These are phyloP conservation scores for Clavulina sp. DNA, from an alignment of 768 basidiomycete genomes.

Conservation along the genomic window DNA sequence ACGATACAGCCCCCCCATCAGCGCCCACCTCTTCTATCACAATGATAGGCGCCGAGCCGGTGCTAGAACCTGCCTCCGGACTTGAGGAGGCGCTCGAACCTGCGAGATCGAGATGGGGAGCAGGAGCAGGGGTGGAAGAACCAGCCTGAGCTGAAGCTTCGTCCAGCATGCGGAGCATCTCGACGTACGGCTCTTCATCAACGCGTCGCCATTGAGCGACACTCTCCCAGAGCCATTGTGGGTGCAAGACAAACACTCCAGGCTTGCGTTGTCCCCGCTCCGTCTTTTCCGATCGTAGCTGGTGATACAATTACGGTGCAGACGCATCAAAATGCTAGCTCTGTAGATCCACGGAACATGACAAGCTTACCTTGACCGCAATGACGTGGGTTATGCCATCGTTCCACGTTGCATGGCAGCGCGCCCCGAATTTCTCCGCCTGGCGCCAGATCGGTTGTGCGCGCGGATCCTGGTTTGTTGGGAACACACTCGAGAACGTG, in stretches of 20 bases:
- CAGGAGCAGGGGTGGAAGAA: background rate
- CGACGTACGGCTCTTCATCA: constrained; percentile 59
- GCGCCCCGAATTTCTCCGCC: constrained; percentile 79
- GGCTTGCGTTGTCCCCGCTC: constrained; percentile 62
- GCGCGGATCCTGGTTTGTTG: constrained; percentile 68
- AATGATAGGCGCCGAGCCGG: background rate
- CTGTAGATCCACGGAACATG: background rate
- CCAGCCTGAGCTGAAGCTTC: background rate
- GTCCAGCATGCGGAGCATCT: constrained; percentile 6
- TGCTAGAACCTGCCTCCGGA: background rate
- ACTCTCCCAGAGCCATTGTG: constrained; percentile 79
- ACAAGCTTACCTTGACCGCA: constrained; percentile 51
- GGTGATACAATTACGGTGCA: too few relatives aligned
- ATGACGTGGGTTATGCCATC: constrained; percentile 79
- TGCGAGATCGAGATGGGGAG: background rate
- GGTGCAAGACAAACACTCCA: constrained; percentile 69
- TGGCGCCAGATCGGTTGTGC: constrained; percentile 65
- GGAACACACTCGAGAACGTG: constrained; percentile 89
- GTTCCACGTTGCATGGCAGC: constrained; percentile 41
- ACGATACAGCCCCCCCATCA: constrained; percentile 37
- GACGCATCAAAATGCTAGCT: background rate
- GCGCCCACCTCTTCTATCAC: constrained; percentile 33
- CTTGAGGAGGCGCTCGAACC: background rate
- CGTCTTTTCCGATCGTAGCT: constrained; percentile 88
- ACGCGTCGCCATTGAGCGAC: constrained; percentile 74